A percentile compares a stretch with the other conserved stretches of the same genome.
These are phyloP conservation scores for Barnettozyma botsteinii DNA, from an alignment of 805 yeast genomes.

Conservation along the genomic window DNA sequence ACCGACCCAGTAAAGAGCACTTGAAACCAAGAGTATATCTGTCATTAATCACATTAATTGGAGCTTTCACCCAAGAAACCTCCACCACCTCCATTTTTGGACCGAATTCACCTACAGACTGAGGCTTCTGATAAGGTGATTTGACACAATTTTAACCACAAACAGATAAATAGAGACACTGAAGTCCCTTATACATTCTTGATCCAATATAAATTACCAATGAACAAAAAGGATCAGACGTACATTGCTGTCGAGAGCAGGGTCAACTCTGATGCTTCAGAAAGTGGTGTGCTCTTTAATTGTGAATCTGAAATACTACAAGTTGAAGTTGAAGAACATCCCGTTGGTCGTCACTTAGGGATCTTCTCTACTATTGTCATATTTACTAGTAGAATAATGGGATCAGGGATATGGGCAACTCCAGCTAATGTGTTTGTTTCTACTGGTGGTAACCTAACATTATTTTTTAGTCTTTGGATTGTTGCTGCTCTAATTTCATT, in stretches of 20 bases:
- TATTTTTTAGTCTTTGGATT: slow-evolving; percentile 60
- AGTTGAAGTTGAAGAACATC: slow-evolving; percentile 29
- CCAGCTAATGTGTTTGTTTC: slow-evolving; percentile 61
- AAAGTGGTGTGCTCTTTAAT: background rate
- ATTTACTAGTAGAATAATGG: slow-evolving; percentile 64
- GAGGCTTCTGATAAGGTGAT: no score
- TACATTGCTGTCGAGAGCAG: slow-evolving; percentile 14
- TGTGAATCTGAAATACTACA: background rate
- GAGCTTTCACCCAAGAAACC: no score
- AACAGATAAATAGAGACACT: no score
- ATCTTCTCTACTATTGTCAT: slow-evolving; percentile 58
- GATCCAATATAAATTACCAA: no score
- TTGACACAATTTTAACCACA: no score
- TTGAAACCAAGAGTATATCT: no score
- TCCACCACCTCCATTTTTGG: no score
- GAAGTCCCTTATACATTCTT: no score
- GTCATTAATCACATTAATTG: no score
- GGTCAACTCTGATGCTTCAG: slow-evolving; percentile 19
- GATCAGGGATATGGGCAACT: slow-evolving; percentile 74
- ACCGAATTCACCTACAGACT: no score
- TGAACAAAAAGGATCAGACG: slow-evolving; percentile 11
- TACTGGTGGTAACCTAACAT: slow-evolving; percentile 58
- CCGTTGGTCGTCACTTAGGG: slow-evolving; percentile 74
- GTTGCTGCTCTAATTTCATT: slow-evolving; percentile 57
- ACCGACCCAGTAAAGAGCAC: no score